Percentiles rank a stretch among this genome's conserved stretches.
Evolutionary conservation across 176 grass and related monocot genomes (phyloP).

Genomic region (Oryza glumipatula): DNA sequence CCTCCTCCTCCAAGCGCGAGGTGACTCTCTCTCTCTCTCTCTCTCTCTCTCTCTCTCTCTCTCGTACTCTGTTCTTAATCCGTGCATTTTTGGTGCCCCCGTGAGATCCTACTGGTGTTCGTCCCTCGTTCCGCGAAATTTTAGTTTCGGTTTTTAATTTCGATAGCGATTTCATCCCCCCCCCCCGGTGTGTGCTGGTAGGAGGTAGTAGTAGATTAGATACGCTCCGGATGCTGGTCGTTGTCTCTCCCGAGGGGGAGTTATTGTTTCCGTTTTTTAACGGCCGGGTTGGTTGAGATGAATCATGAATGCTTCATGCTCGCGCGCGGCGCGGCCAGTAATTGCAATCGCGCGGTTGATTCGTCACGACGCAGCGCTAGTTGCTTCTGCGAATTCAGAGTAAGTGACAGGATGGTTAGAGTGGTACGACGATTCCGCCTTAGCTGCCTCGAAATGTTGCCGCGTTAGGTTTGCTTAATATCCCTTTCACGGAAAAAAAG

Average conservation of each 20-base stretch:
- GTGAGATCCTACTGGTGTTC: constrained; percentile 12
- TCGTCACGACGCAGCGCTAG: too few relatives aligned
- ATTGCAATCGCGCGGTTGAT: too few relatives aligned
- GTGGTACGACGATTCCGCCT: background rate
- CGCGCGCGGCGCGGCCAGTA: too few relatives aligned
- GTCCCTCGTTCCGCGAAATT: background rate
- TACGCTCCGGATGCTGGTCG: background rate
- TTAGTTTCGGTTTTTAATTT: background rate
- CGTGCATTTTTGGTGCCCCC: constrained; percentile 13
- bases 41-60: too few relatives aligned
- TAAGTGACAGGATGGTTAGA: background rate
- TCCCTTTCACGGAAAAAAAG: background rate
- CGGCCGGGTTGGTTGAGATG: constrained; percentile 24
- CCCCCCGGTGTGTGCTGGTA: background rate
- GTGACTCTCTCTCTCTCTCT: constrained; percentile 32
- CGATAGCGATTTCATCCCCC: background rate
- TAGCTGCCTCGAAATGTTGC: constrained; percentile 1
- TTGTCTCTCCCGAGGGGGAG: background rate
- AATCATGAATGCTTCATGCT: too few relatives aligned
- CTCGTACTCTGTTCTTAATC: background rate
- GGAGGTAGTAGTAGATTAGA: background rate
- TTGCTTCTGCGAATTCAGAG: background rate
- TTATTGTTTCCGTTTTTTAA: constrained; percentile 9
- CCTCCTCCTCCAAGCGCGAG: constrained; percentile 60
- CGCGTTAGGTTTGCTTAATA: constrained; percentile 33